Evolutionary conservation across 768 basidiomycete species (phyloP).

Genomic region (Russula dissimulans): DNA sequence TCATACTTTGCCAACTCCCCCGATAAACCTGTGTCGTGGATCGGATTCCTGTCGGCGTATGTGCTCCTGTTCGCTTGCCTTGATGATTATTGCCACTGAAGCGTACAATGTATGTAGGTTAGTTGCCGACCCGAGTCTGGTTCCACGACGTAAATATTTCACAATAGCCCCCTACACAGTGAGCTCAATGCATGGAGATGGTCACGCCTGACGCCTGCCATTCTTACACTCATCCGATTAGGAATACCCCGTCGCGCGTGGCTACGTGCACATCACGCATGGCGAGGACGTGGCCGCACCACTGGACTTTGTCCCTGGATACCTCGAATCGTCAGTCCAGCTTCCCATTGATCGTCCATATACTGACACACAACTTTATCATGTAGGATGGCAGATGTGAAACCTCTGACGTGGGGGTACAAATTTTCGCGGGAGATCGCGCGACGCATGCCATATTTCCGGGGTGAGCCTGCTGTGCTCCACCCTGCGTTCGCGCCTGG

Average conservation of each 20-base stretch:
- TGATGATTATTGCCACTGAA: not conserved
- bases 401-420: slow-evolving; percentile 41
- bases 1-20: slow-evolving; percentile 18
- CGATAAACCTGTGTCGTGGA: slow-evolving; percentile 22
- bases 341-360: not conserved
- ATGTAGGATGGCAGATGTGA: slow-evolving; percentile 28
- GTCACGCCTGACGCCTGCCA: not conserved
- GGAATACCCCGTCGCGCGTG: slow-evolving; percentile 21
- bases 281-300: slow-evolving; percentile 18
- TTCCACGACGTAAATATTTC: slow-evolving; percentile 21
- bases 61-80: not conserved
- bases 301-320: slow-evolving; percentile 22
- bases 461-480: slow-evolving; percentile 25
- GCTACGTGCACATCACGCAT: slow-evolving; percentile 22
- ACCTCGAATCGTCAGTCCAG: slow-evolving; percentile 18
- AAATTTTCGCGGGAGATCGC: slow-evolving; percentile 46
- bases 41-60: slow-evolving; percentile 14
- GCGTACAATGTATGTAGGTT: not conserved
- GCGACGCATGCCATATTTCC: slow-evolving; percentile 41
- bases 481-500: slow-evolving; percentile 28
- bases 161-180: slow-evolving; percentile 5
- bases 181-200: not conserved
- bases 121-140: not conserved
- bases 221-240: not conserved
- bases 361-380: too few relatives aligned